phyloP scores from a whole-genome alignment of 177 flowering plant species.

The Vitis hybrid region DNA sequence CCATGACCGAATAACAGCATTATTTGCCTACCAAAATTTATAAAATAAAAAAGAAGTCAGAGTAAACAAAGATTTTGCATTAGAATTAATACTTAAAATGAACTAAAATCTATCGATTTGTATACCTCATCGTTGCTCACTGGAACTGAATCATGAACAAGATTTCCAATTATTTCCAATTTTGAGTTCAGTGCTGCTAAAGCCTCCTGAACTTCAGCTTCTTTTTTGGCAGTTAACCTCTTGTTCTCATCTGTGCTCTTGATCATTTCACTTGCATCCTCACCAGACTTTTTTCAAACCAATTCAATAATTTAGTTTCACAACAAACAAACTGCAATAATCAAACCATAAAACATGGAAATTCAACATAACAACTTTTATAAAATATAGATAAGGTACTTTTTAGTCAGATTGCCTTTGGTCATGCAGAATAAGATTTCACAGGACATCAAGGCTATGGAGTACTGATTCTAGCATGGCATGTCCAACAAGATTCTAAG shows the following conservation, averaged over 20 bases:
- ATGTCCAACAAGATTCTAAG: too few relatives aligned
- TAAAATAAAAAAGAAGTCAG: not conserved
- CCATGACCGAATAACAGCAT: slow-evolving; percentile 67
- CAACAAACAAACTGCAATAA: slow-evolving; percentile 1
- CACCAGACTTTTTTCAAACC: slow-evolving; percentile 41
- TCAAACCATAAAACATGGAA: slow-evolving; percentile 1
- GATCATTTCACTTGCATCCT: slow-evolving; percentile 68
- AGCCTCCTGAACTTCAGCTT: slow-evolving; percentile 72
- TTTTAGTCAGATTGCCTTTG: not conserved
- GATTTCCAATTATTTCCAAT: slow-evolving; percentile 72
- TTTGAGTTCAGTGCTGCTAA: slow-evolving; percentile 42
- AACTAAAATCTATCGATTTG: not conserved
- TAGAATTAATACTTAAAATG: not conserved
- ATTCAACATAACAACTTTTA: not conserved
- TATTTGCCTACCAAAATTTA: slow-evolving; percentile 60
- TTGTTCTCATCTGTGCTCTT: slow-evolving; percentile 64
- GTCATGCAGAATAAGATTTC: too few relatives aligned
- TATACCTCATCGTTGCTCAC: slow-evolving; percentile 74
- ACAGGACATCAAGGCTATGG: too few relatives aligned
- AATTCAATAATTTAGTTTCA: slow-evolving; percentile 6
- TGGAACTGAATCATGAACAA: slow-evolving; percentile 95
- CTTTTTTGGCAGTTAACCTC: slow-evolving; percentile 53
- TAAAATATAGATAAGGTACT: not conserved
- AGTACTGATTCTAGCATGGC: too few relatives aligned
- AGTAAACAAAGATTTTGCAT: too few relatives aligned